Evolutionary conservation across 441 rosid genomes (phyloP), one percentile per base, ranked within the genome.

Genomic region (Adansonia gregorii): DNA sequence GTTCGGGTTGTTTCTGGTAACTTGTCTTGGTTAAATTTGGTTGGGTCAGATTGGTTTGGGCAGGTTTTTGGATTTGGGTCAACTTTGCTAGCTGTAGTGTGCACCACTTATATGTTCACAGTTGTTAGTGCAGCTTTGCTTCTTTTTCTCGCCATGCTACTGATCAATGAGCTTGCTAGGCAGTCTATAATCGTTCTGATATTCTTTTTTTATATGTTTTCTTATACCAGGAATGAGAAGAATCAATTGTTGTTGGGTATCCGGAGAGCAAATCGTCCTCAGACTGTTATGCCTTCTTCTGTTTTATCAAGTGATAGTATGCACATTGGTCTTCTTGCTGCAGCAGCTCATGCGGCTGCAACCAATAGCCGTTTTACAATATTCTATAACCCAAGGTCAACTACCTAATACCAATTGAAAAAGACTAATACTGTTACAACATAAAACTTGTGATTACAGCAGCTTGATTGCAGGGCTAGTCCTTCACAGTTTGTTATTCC

Each of bases 291-390:
- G 92, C 93, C 95, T 72, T 89, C 93, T 19, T 91, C 95, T 2
- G 90, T 91, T 70, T 79, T 89, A 79, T 91, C 95, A 27, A 89
- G 93, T 73, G 95, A 91, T 72, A 91, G 93, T 80, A 88, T 91
- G 93, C 95, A 89, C 83, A 82, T 91, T 83, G 93, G 95, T 46
- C 88, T 91, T 65, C 93, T 89, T 73, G 95, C 93, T 65, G 93
- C 93, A 73, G 95, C 92, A 72, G 93, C 95, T 79, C 93, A 91
- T 74, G 95, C 95, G 52, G 91, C 93, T 45, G 85, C 89, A 49
- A 91, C 93, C n/a, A 87, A 88, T 82, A 91, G 95, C 84, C 88
- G 92, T 59, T 91, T 91, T 79, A 89, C 92, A 9, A 82, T 91
- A 76, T 91, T 89, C 77, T 91, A 86, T 77, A 91, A 91, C 58